Conservation (phyloP, 345 rosid genomes). For the Limnanthes douglasii region DNA sequence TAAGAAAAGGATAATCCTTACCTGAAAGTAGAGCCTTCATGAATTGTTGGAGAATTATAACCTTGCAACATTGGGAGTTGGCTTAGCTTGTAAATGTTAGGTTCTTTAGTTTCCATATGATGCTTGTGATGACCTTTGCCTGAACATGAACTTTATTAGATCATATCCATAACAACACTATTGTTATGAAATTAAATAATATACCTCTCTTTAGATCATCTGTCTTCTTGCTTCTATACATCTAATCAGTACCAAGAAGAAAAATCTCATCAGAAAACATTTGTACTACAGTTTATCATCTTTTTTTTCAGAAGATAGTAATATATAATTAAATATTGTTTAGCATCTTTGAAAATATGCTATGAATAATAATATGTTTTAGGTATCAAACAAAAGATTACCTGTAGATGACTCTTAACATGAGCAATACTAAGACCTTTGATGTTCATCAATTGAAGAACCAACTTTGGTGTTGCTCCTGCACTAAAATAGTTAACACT, state of each 20-base stretch:
- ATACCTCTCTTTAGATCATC: conserved; percentile 57
- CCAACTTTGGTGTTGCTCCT: conserved; percentile 90
- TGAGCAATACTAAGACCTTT: conserved; percentile 87
- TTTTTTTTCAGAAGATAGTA: not conserved
- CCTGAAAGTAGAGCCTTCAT: conserved; percentile 38
- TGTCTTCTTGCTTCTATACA: conserved; percentile 76
- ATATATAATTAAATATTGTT: not conserved
- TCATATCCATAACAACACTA: not conserved
- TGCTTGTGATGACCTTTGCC: conserved; percentile 41
- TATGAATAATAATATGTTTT: no score
- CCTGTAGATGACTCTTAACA: conserved; percentile 93
- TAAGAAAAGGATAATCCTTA: conserved; percentile 2
- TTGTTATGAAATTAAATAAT: not conserved
- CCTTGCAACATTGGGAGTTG: conserved; percentile 73
- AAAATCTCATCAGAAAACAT: conserved; percentile 3
- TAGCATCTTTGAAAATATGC: no score
- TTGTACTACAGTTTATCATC: conserved; percentile 1
- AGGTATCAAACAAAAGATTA: no score
- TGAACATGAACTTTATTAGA: conserved; percentile 18
- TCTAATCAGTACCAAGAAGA: no score
- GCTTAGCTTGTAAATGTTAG: conserved; percentile 52
- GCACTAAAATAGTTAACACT: not conserved
- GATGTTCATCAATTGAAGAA: conserved; percentile 66
- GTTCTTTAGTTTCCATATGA: conserved; percentile 36
- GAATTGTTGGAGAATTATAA: conserved; percentile 16